Base-by-base conservation (phyloP, 768 basidiomycete species). In the Candolleomyces eurysporus region DNA sequence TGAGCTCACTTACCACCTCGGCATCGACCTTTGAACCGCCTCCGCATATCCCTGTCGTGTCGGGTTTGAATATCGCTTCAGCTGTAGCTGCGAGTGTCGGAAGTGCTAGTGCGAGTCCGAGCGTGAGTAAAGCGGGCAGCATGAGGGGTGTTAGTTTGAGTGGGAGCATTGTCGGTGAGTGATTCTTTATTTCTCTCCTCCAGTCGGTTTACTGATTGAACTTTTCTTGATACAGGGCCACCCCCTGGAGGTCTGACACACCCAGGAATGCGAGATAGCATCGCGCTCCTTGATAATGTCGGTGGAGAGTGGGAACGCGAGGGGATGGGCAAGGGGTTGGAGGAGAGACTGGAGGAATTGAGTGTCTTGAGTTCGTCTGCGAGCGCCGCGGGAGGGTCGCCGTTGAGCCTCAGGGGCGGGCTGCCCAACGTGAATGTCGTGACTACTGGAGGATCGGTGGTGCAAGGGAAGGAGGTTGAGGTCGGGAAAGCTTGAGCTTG, bases 261-360 rank as follows among this genome's bases (percentile, higher is more conserved):
- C 17, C 58, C 65, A 8, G 66, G 67, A 7, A 69, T 69, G 57
- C 48, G 73, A 57, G 82, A 79, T 61, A 79, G 76, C 21, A 71
- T 80, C 40, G 76, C 74, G 8, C 60, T 86, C 64, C 66, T 85
- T 51, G 88, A 88, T 66, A 88, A 89, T 49, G 75, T 83, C 0
- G 91, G 91, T 9, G 91, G 92, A 0, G 94, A 95, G 73, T 96
- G 92, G 92, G 90, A 92, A 64, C 76, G 92, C 2, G 90, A 92
- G 66, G 93, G 93, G 0, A 71, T 96, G 26, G 93, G 94, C 0
- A 83, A 76, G 61, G 93, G 94, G 0, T 72, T 96, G 53, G 94
- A 91, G 73, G 93, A 94, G 76, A 76, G 93, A 59, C 71, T 96
- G 57, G 93, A 94, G 67, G 36, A 36, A 5, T 26, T 26, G 26